Evolutionary conservation across 1,284 basidiomycete species (phyloP), one percentile per base, ranked within the genome.

Genomic region (Cutaneotrichosporon sp.): DNA sequence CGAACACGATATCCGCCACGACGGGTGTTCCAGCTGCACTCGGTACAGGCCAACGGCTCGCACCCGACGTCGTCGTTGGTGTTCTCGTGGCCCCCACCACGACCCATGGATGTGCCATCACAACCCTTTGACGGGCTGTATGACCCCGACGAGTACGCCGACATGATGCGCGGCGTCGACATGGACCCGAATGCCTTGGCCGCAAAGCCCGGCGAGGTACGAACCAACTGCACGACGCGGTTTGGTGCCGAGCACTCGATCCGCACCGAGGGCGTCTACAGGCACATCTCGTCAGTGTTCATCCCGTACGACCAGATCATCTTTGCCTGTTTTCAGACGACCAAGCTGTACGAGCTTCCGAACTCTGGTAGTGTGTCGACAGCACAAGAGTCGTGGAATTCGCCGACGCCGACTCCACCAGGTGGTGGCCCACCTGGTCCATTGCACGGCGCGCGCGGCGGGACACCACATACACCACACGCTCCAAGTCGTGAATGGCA

Each of bases 181-280:
- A 83, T 89, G 74, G 76, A 72, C 60, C 67, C 69, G 67, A 78
- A 55, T 74, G 79, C 69, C 77, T 79, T 64, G 4, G 67, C 63
- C 17, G 49, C 67, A 33, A 60, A 68, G 23, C 63, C 70, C 2
- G 84, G 80, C 60, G 84, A 86, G 66, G 84, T 87, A 39, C 87
- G 87, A 75, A 97, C 93, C 44, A 92, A 85, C 75, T 98, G 93
- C 72, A 97, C 92, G 54, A 83, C 89, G 64, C 81, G 94, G 56
- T 96, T 88, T 78, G 86, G 88, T 68, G 86, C 88, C 42, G 81
- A 83, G 63, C 89, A 92, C 78, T 81, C 83, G 4, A 74, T 80
- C 46, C 75, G 74, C 57, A 78, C 80, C 37, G 81, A 84, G 55
- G 82, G 82, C 44, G 62, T 82, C 72, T 65, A 72, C 34, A 66